These are phyloP conservation scores for Xanthoceras sorbifolium DNA, from an alignment of 345 rosid genomes.

Conservation along the genomic window DNA sequence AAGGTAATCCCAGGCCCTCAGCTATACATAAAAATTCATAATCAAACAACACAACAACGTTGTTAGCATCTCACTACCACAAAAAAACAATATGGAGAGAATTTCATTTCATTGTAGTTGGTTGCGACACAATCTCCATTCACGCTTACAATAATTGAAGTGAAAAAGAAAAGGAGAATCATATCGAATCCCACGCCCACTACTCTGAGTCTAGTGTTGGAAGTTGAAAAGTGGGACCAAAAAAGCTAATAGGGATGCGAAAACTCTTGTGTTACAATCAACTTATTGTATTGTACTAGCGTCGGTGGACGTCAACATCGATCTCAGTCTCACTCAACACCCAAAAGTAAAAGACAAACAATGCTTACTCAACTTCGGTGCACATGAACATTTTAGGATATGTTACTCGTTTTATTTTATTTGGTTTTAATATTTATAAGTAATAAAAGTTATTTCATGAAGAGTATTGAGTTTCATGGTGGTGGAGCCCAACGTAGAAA, in stretches of 20 bases:
- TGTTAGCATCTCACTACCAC: neutral
- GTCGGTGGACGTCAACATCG: slow-evolving; percentile 8
- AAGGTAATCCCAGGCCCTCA: slow-evolving; percentile 55
- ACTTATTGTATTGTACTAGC: neutral
- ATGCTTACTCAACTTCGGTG: neutral
- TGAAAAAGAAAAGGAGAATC: neutral
- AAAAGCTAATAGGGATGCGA: neutral
- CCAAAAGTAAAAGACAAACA: neutral
- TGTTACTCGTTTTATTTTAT: too few relatives aligned
- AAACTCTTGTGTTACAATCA: neutral
- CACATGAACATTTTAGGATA: neutral
- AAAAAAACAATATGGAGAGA: too few relatives aligned
- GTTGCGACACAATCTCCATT: neutral
- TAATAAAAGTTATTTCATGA: too few relatives aligned
- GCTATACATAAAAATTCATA: slow-evolving; percentile 47
- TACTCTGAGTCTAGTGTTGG: neutral
- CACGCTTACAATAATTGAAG: neutral
- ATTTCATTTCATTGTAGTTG: too few relatives aligned
- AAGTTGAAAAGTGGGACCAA: slow-evolving; percentile 9
- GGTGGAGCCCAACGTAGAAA: too few relatives aligned
- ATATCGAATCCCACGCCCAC: neutral
- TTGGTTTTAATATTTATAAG: too few relatives aligned
- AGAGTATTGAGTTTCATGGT: too few relatives aligned
- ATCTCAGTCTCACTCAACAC: too few relatives aligned
- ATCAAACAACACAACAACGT: neutral